phyloP scores from a whole-genome alignment of 768 basidiomycete genomes.

The Megacollybia marginata region DNA sequence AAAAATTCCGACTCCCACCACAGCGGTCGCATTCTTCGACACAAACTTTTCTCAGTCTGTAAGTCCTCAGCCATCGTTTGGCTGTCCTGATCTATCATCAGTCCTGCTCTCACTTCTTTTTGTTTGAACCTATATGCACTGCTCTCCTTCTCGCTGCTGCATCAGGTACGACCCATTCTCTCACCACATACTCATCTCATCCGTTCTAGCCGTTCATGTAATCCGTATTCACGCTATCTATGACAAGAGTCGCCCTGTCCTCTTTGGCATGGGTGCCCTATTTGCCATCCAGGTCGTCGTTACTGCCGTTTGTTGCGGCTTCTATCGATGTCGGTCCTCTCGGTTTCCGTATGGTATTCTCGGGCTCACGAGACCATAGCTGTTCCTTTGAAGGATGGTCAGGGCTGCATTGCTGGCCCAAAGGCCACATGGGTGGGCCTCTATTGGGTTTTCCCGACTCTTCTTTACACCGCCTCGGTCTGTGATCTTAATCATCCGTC shows the following conservation, averaged over 20 bases:
- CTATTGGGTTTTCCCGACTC: slow-evolving; percentile 76
- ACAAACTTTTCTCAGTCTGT: slow-evolving; percentile 56
- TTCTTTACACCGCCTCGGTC: slow-evolving; percentile 67
- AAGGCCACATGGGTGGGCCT: slow-evolving; percentile 76
- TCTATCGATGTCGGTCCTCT: slow-evolving; percentile 56
- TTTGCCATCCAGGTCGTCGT: slow-evolving; percentile 63
- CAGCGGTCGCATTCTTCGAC: slow-evolving; percentile 81
- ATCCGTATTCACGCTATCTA: slow-evolving; percentile 78
- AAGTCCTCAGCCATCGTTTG: slow-evolving; percentile 12
- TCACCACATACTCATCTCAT: slow-evolving; percentile 2
- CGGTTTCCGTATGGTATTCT: slow-evolving; percentile 1
- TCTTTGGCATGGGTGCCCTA: slow-evolving; percentile 48
- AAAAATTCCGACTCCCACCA: not conserved
- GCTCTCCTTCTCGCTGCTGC: slow-evolving; percentile 72
- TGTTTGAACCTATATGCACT: slow-evolving; percentile 84
- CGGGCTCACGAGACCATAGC: slow-evolving; percentile 26
- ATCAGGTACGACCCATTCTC: slow-evolving; percentile 31
- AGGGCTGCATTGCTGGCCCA: slow-evolving; percentile 85
- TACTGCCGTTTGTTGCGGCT: slow-evolving; percentile 69
- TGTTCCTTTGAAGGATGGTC: slow-evolving; percentile 63
- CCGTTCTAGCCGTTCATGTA: slow-evolving; percentile 52
- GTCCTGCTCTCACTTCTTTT: slow-evolving; percentile 64
- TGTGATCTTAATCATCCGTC: slow-evolving; percentile 8
- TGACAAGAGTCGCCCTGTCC: slow-evolving; percentile 50
- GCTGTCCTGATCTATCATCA: slow-evolving; percentile 15